A percentile compares a stretch with the other conserved stretches of the same genome.
Evolutionary conservation across 2,329 filamentous ascomycete genomes (phyloP).

Genomic region (Dothidotthia symphoricarpi): DNA sequence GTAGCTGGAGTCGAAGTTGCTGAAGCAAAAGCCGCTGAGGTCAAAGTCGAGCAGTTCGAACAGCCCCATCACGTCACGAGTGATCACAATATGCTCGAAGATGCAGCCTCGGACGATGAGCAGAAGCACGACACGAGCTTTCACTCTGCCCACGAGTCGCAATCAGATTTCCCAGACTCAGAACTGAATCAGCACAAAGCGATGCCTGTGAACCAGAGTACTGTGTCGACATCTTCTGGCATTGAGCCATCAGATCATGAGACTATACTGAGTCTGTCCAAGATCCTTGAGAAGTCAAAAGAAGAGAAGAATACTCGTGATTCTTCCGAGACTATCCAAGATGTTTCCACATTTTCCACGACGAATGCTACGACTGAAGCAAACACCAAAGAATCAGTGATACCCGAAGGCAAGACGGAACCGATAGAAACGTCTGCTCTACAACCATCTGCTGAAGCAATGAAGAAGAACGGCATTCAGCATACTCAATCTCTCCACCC

Average conservation of each 20-base stretch:
- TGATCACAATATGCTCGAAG: background rate
- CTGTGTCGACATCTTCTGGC: background rate
- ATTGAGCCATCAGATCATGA: too few relatives aligned
- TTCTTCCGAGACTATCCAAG: too few relatives aligned
- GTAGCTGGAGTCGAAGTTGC: background rate
- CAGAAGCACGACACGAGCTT: slow-evolving; percentile 25
- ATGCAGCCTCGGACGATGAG: slow-evolving; percentile 23
- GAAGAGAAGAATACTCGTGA: too few relatives aligned
- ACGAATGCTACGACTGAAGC: too few relatives aligned
- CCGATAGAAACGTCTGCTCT: background rate
- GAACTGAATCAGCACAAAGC: slow-evolving; percentile 3
- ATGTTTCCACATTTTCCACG: too few relatives aligned
- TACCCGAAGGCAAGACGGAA: too few relatives aligned
- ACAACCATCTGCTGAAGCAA: slow-evolving; percentile 1
- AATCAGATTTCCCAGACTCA: slow-evolving; percentile 8
- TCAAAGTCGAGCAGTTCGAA: too few relatives aligned
- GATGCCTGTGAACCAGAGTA: slow-evolving; percentile 6
- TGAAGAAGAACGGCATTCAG: slow-evolving; percentile 24
- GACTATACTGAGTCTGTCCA: too few relatives aligned
- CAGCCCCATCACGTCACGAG: too few relatives aligned
- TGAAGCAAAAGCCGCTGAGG: background rate
- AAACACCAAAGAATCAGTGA: too few relatives aligned
- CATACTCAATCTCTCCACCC: slow-evolving; percentile 32
- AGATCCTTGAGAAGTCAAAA: too few relatives aligned
- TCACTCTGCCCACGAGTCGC: slow-evolving; percentile 22